Evolutionary conservation across 2,329 filamentous ascomycete species (phyloP).

Genomic region (Gyromitra esculenta): DNA sequence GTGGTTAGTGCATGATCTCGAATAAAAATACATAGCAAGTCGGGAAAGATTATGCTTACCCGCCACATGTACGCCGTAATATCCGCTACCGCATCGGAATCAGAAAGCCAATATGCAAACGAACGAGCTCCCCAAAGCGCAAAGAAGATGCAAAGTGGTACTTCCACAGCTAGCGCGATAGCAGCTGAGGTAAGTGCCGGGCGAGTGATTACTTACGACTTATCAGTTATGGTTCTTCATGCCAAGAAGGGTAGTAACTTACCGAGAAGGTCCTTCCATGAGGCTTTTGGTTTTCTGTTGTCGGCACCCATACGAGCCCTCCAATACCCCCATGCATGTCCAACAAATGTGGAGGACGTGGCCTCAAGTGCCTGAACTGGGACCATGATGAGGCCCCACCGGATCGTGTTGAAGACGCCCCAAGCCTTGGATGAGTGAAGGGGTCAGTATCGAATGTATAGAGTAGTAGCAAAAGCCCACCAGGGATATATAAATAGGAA

Average conservation of each 20-base stretch:
- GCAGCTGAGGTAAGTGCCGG: slow-evolving; percentile 67
- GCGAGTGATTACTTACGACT: slow-evolving; percentile 61
- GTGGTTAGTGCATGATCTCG: slow-evolving; percentile 3
- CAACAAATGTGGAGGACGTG: slow-evolving; percentile 72
- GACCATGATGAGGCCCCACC: slow-evolving; percentile 79
- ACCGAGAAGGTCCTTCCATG: slow-evolving; percentile 59
- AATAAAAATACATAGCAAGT: neutral
- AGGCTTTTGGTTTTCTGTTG: slow-evolving; percentile 58
- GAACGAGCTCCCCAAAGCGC: slow-evolving; percentile 68
- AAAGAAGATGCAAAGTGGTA: slow-evolving; percentile 71
- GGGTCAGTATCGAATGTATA: slow-evolving; percentile 1
- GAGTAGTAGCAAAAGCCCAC: neutral
- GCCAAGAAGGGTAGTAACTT: slow-evolving; percentile 36
- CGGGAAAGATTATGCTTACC: slow-evolving; percentile 54
- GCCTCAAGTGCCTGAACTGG: slow-evolving; percentile 74
- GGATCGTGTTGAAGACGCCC: slow-evolving; percentile 78
- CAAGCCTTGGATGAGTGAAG: slow-evolving; percentile 64
- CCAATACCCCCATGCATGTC: slow-evolving; percentile 72
- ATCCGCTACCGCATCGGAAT: slow-evolving; percentile 67
- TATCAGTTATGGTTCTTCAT: neutral
- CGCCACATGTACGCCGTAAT: slow-evolving; percentile 75
- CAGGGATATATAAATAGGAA: neutral
- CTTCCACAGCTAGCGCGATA: slow-evolving; percentile 69
- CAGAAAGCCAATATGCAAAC: slow-evolving; percentile 72
- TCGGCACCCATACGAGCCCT: slow-evolving; percentile 59